Conservation (phyloP, 108 stramenopile species). For the Pseudonitzschia pungens region DNA sequence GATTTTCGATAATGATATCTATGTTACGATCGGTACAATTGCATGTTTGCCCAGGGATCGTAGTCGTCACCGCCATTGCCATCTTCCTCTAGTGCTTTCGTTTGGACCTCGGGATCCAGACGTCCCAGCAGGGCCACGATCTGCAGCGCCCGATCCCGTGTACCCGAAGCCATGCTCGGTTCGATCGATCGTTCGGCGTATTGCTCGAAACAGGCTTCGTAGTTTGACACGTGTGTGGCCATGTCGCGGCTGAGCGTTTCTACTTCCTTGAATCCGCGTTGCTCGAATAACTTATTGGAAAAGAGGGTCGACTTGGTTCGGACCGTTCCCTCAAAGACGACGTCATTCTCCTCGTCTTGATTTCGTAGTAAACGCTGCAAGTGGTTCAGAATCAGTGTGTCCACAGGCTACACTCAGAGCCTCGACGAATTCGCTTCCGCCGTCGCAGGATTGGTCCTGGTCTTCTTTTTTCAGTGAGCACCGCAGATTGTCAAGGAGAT, state of each 20-base stretch:
- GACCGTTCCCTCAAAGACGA: constrained; percentile 66
- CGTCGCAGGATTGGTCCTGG: constrained; percentile 70
- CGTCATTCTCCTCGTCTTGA: neutral
- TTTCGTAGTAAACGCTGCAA: constrained; percentile 23
- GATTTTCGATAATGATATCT: too few species aligned
- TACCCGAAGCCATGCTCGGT: constrained; percentile 31
- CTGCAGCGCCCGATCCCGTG: constrained; percentile 69
- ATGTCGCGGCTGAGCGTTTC: constrained; percentile 59
- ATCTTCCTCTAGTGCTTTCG: constrained; percentile 17
- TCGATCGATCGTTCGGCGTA: constrained; percentile 53
- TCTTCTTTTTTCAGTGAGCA: constrained; percentile 81
- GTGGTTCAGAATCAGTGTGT: constrained; percentile 63
- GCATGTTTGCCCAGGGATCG: constrained; percentile 73
- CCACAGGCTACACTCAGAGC: constrained; percentile 74
- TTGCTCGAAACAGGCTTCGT: constrained; percentile 52
- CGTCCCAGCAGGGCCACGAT: constrained; percentile 66
- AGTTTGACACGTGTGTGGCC: constrained; percentile 75
- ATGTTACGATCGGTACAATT: constrained; percentile 3
- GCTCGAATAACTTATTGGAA: constrained; percentile 58
- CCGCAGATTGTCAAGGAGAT: constrained; percentile 70
- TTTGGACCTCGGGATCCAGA: constrained; percentile 53
- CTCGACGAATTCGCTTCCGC: constrained; percentile 77
- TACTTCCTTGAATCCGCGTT: constrained; percentile 74
- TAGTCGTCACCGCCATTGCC: constrained; percentile 36
- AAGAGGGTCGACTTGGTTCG: constrained; percentile 79